These are phyloP conservation scores for Claviceps capensis DNA, from an alignment of 2,329 filamentous ascomycete genomes.

Conservation along the genomic window DNA sequence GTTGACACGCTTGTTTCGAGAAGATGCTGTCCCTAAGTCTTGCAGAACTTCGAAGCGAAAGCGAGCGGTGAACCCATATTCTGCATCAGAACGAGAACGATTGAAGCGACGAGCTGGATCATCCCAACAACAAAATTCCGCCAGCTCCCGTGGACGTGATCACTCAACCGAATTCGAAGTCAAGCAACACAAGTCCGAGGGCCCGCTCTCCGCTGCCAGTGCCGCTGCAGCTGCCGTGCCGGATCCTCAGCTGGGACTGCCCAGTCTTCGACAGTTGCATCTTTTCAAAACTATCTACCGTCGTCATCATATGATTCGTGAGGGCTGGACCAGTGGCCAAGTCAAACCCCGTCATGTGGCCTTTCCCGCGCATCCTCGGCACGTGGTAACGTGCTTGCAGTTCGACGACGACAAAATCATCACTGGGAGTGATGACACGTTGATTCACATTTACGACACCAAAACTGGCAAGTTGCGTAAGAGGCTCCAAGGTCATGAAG, in stretches of 20 bases:
- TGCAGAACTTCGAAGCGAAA: conserved; percentile 42
- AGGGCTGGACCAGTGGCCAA: conserved; percentile 80
- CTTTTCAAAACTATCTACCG: conserved; percentile 95
- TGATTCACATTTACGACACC: conserved; percentile 96
- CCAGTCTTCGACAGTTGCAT: conserved; percentile 70
- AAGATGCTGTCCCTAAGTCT: conserved; percentile 27
- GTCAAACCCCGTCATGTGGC: conserved; percentile 83
- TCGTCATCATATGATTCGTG: conserved; percentile 77
- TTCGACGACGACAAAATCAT: conserved; percentile 98
- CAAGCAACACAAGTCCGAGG: conserved; percentile 52
- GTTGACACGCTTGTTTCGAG: conserved; percentile 27
- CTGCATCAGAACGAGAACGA: conserved; percentile 35
- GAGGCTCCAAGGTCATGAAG: conserved; percentile 84
- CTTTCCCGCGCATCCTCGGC: conserved; percentile 88
- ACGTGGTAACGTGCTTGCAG: conserved; percentile 94
- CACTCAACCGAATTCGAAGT: conserved; percentile 25
- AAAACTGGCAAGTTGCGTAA: conserved; percentile 78
- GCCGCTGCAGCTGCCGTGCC: conserved; percentile 73
- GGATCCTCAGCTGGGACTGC: conserved; percentile 65
- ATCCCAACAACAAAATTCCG: conserved; percentile 24
- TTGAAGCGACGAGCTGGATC: conserved; percentile 37
- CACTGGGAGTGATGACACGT: conserved; percentile 91
- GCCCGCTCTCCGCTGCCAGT: conserved; percentile 73
- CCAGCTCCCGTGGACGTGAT: conserved; percentile 24
- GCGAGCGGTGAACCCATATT: conserved; percentile 32